These are phyloP conservation scores for Alternaria brassicae DNA, from an alignment of 2,329 filamentous ascomycete genomes.

Conservation along the genomic window DNA sequence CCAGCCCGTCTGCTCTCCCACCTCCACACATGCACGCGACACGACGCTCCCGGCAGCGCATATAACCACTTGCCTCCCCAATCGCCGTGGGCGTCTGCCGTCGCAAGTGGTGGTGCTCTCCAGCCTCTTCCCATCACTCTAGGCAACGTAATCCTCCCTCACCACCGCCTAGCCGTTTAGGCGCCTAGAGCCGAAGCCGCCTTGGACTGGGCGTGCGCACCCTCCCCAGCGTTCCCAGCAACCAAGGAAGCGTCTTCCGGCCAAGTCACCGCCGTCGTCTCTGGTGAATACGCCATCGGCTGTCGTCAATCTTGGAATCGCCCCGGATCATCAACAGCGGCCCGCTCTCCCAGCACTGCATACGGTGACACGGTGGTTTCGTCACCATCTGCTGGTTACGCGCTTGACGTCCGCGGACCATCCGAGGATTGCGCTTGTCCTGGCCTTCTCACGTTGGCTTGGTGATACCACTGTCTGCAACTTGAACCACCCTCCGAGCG, in stretches of 20 bases:
- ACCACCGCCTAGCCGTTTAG: constrained; percentile 1
- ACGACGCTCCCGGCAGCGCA: constrained; percentile 11
- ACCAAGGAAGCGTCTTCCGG: constrained; percentile 10
- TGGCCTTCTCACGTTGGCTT: constrained; percentile 8
- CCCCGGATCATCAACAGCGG: constrained; percentile 19
- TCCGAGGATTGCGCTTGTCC: constrained; percentile 4
- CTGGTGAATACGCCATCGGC: constrained; percentile 5
- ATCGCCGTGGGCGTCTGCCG: not conserved
- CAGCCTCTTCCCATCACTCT: constrained; percentile 5
- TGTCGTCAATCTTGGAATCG: constrained; percentile 6
- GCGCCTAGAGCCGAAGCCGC: constrained; percentile 10
- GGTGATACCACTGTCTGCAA: constrained; percentile 11
- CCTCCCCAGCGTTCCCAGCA: constrained; percentile 3
- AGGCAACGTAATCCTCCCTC: constrained; percentile 6
- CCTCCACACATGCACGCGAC: not conserved
- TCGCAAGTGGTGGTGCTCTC: constrained; percentile 7
- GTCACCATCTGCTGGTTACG: constrained; percentile 13
- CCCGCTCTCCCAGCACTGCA: constrained; percentile 8
- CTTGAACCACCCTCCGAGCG: not conserved
- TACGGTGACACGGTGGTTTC: constrained; percentile 15
- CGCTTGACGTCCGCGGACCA: constrained; percentile 10
- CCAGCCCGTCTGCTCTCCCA: constrained; percentile 8
- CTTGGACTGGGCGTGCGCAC: constrained; percentile 3
- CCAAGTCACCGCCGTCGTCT: constrained; percentile 6
- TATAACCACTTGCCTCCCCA: constrained; percentile 9